Base-by-base conservation (phyloP, 2,329 filamentous ascomycete species). In the Metarhizium anisopliae region DNA sequence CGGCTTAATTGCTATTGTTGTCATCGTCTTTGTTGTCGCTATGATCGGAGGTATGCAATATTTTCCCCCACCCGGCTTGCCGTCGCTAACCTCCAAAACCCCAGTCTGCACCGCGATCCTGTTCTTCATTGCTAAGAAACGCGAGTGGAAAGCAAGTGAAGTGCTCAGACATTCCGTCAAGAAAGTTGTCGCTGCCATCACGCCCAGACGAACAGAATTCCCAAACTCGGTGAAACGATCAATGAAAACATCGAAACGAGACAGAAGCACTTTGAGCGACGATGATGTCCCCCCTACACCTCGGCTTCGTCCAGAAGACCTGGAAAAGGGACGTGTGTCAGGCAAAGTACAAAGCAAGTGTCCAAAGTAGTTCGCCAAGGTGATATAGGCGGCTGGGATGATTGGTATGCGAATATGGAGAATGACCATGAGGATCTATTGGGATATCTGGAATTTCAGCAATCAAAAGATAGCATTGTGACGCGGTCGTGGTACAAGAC, bases 41-140 rank as follows among this genome's bases (percentile, higher is more conserved):
- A 74, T 91, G 18, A 72, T 88, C 57, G 88, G 88, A 69, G 81
- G 89, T 92, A 76, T 67, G 82, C 68, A 29, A 47, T 49, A 16
- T 8, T 20, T 25, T 25, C 25, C 25, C 29, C 8, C 49, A n/a
- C 14, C 18, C n/a, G 20, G 29, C n/a, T 29, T 8, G 52, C 6
- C 29, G 11, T 30, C 13, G 42, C 25, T 16, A 11, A 20, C 2
- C 16, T 25, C n/a, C 25, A 14, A 35, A 3, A 40, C 5, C 25
- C 45, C 61, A 87, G 87, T 85, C 59, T 77, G 77, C 25, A 85
- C 80, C 38, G 81, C 84, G 2, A 73, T 83, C 2, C 81, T 94
- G 32, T 95, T 88, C 74, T 90, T 86, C 69, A 68, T 93, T 42
- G 87, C 90, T 55, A 94, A 94, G 77, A 91, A 90, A 74, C 83